These are phyloP conservation scores for Candida wancherniae DNA, from an alignment of 805 yeast genomes.

Conservation along the genomic window DNA sequence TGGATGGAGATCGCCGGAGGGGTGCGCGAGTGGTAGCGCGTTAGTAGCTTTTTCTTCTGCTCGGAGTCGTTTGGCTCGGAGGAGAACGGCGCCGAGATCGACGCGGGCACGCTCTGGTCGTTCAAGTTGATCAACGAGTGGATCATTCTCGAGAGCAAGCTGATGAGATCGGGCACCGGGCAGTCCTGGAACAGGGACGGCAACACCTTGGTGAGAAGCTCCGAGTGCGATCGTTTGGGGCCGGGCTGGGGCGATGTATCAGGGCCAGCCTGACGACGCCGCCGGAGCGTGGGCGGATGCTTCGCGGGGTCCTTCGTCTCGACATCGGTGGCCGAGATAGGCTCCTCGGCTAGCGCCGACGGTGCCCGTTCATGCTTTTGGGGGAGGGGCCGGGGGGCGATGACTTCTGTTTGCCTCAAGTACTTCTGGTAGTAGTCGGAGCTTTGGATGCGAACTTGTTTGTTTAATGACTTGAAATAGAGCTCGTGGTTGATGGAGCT, in stretches of 20 bases:
- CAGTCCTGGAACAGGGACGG: slow-evolving; percentile 60
- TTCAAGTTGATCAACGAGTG: slow-evolving; percentile 69
- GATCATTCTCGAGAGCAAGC: slow-evolving; percentile 74
- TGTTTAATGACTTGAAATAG: slow-evolving; percentile 11
- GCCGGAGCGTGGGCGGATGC: slow-evolving; percentile 1
- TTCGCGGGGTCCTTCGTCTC: slow-evolving; percentile 2
- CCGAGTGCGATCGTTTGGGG: slow-evolving; percentile 13
- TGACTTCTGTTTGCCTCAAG: slow-evolving; percentile 4
- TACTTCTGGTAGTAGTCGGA: slow-evolving; percentile 16
- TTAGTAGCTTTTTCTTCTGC: slow-evolving; percentile 37
- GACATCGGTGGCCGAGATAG: slow-evolving; percentile 6
- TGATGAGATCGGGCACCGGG: slow-evolving; percentile 63
- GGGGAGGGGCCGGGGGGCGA: background rate
- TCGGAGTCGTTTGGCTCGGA: slow-evolving; percentile 16
- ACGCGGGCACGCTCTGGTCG: slow-evolving; percentile 47
- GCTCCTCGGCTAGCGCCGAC: background rate
- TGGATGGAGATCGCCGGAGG: slow-evolving; percentile 84
- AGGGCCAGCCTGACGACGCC: slow-evolving; percentile 9
- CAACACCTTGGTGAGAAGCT: slow-evolving; percentile 19
- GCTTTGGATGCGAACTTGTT: slow-evolving; percentile 9
- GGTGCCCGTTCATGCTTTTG: slow-evolving; percentile 1
- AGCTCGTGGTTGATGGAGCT: slow-evolving; percentile 10
- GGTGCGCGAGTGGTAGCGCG: slow-evolving; percentile 89
- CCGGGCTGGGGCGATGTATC: slow-evolving; percentile 5
- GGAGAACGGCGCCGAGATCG: slow-evolving; percentile 25